Evolutionary conservation across 805 yeast genomes (phyloP), one percentile per base, ranked within the genome.

Genomic region (Metschnikowia santaceciliae): DNA sequence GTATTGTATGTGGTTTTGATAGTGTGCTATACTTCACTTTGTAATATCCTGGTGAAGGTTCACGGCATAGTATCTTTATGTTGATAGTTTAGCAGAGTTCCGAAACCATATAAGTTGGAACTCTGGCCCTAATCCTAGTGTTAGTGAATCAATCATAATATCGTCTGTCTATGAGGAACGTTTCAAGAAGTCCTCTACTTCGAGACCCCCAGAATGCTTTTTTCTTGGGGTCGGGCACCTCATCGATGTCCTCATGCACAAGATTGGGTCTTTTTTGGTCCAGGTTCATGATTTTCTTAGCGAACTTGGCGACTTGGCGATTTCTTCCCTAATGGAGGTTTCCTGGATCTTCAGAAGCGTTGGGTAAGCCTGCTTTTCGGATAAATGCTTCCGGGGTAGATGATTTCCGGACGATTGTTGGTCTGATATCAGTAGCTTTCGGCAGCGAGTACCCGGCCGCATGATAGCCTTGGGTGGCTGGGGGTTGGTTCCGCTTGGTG

Each of bases 191-290:
- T 23, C 10, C 10, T 23, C 30, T 23, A 7, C 30, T 2, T 3
- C 30, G 8, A 23, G 30, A 23, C 10, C 19, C 19, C 19, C 19
- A 17, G 19, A 17, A 17, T 17, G 2, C 3, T 17, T 74, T 72
- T 64, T 83, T 84, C 60, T 80, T 82, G 7, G 76, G 75, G 54
- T 73, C 77, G 39, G 55, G 47, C 32, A 52, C 52, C 46, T 78
- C 75, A 47, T 72, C 70, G 57, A 70, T 60, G 44, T 63, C 67
- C 11, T 58, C 58, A 43, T 53, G 59, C 46, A 59, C 50, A 42
- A 60, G 52, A 22, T 58, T 57, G 46, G 62, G 68, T 37, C 52
- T 56, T 35, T 54, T 63, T 42, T 55, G 34, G 42, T 63, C 65
- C 20, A 59, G 56, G 20, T 55, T 54, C 48, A 60, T 42, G 51